Percentiles rank a stretch among this genome's conserved stretches.
These are phyloP conservation scores for Talaromyces sp. DNA, from an alignment of 2,329 filamentous ascomycete species.

Conservation along the genomic window DNA sequence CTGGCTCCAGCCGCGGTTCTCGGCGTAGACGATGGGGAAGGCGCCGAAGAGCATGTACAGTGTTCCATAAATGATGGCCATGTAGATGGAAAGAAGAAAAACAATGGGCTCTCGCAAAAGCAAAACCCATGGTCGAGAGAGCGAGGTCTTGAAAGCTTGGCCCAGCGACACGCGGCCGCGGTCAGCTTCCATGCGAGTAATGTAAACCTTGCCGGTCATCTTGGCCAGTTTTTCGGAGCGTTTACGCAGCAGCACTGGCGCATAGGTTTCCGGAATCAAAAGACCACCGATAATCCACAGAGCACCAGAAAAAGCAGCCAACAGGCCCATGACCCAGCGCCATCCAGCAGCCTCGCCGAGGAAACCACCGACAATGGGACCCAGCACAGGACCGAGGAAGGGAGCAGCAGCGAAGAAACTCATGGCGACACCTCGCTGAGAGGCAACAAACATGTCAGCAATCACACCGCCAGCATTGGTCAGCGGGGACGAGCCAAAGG, in stretches of 20 bases:
- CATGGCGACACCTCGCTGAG: slow-evolving; percentile 53
- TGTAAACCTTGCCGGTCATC: slow-evolving; percentile 46
- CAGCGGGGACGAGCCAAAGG: slow-evolving; percentile 58
- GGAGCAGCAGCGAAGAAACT: slow-evolving; percentile 62
- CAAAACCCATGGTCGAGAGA: slow-evolving; percentile 45
- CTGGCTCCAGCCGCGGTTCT: slow-evolving; percentile 42
- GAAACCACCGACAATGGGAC: slow-evolving; percentile 65
- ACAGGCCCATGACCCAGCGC: slow-evolving; percentile 64
- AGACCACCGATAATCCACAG: slow-evolving; percentile 43
- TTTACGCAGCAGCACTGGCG: slow-evolving; percentile 47
- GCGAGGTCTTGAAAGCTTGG: slow-evolving; percentile 42
- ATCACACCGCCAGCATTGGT: slow-evolving; percentile 60
- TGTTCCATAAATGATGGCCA: slow-evolving; percentile 49
- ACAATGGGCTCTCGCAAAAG: slow-evolving; percentile 50
- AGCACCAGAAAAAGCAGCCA: slow-evolving; percentile 58
- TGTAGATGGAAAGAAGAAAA: slow-evolving; percentile 45
- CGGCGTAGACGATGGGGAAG: slow-evolving; percentile 47
- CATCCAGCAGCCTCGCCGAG: slow-evolving; percentile 60
- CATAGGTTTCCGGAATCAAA: slow-evolving; percentile 38
- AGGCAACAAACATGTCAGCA: slow-evolving; percentile 55
- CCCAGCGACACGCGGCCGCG: slow-evolving; percentile 37
- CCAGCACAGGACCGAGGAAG: slow-evolving; percentile 60
- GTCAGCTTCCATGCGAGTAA: slow-evolving; percentile 34
- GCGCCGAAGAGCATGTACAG: slow-evolving; percentile 51
- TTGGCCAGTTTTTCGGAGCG: slow-evolving; percentile 46